Evolutionary conservation across 108 stramenopile genomes (phyloP), one percentile per base, ranked within the genome.

Genomic region (Discostella pseudostelligera): DNA sequence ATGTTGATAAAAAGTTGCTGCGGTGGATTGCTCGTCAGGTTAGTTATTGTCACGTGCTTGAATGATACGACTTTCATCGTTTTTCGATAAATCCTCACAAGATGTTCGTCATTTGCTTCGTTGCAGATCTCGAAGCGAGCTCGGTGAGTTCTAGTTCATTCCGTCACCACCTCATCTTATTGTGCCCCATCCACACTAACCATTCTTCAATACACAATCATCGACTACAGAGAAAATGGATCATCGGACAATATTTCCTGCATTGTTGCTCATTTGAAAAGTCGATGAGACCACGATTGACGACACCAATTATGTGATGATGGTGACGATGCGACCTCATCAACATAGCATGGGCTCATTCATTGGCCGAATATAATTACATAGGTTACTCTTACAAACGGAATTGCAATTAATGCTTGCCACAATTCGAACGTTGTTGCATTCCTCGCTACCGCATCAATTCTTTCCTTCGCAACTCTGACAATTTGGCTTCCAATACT

Each of bases 241-340:
- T 90, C 89, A 9, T 69, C 82, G 7, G 93, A 94, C 72, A 91
- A 91, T 62, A 81, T 87, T 45, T 89, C 88, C 0, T 83, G 61
- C 21, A 70, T 91, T 35, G 85, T 87, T 37, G 89, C 88, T 11
- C 84, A 86, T 72, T 66, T 93, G 32, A 83, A 88, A 67, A 79
- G 83, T 44, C 60, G 58, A 60, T 46, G 24, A 59, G 28, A 43
- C 39, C 32, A 4, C 32, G 32, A 32, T 32, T 32, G 32, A 5
- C 5, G 3, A 3, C 32, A 32, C 32, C 32, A 32, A 32, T 32
- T n/a, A n/a, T n/a, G n/a, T n/a, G n/a, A n/a, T n/a, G n/a, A n/a
- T n/a, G n/a, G n/a, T n/a, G n/a, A n/a, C n/a, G n/a, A n/a, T n/a
- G n/a, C n/a, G n/a, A n/a, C n/a, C n/a, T n/a, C n/a, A n/a, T n/a